Evolutionary conservation across 495 filamentous ascomycete genomes (phyloP), one percentile per base, ranked within the genome.

Genomic region (Penicillium lividum): DNA sequence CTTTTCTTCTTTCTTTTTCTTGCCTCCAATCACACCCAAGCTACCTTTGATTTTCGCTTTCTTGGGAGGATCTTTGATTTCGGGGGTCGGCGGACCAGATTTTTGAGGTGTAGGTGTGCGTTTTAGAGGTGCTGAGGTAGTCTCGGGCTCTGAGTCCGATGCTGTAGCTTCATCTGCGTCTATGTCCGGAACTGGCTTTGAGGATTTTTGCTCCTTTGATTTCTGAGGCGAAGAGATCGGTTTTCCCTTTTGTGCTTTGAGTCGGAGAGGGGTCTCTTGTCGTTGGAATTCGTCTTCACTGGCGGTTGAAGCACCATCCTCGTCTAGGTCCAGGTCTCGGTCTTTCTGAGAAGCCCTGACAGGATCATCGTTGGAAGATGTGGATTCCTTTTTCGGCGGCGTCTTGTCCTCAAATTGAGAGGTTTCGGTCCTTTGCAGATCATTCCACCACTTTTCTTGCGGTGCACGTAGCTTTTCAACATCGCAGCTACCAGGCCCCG

Each of bases 401-500:
- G 18, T 10, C 3, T 4, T 28, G 22, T 18, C 33, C 34, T 58
- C 43, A 25, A 64, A 58, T 22, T 62, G 33, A 9, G 18, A 16
- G 27, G 49, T n/a, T 38, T 57, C 54, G 27, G 56, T 18, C 16
- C 9, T 53, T 43, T 30, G 50, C 22, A 82, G 66, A 7, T 51
- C 48, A 42, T 60, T 60, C 79, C 79, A 82, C 79, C 79, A 82
- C 27, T 61, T 52, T 3, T 66, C 68, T 48, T 59, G 62, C 25
- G 67, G 57, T 30, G 65, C 60, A 15, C 16, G 53, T 22, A 72
- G 33, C 1, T 29, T 31, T 22, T 61, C 60, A 22, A 67, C 11
- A 25, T 34, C 31, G 7, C 29, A 15, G 13, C 11, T 33, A 4
- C 38, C 40, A 15, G 61, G 60, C 7, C 53, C 58, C 29, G 63